A percentile compares a stretch with the other conserved stretches of the same genome.
Evolutionary conservation across 345 rosid genomes (phyloP).

Genomic region (Aurinia saxatilis): DNA sequence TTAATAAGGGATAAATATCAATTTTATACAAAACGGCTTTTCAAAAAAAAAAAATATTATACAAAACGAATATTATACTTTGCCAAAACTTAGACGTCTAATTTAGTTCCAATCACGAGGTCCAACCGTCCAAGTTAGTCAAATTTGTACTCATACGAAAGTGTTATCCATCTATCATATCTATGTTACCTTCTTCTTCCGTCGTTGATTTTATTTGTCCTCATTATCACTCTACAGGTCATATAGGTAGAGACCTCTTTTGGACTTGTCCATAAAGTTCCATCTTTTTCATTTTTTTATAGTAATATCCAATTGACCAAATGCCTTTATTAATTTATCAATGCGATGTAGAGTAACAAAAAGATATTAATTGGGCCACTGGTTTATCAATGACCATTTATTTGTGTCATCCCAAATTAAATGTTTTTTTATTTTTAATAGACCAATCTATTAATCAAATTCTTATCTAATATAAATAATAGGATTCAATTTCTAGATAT

Average conservation of each 20-base stretch:
- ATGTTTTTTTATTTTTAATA: too few relatives aligned
- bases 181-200: constrained; percentile 27
- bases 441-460: too few relatives aligned
- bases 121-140: constrained; percentile 23
- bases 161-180: neutral
- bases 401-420: too few relatives aligned
- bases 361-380: neutral
- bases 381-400: too few relatives aligned
- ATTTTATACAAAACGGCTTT: too few relatives aligned
- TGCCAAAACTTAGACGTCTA: neutral
- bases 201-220: constrained; percentile 23
- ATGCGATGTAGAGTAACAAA: neutral
- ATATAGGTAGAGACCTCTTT: constrained; percentile 9
- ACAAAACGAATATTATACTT: neutral
- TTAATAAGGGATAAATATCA: too few relatives aligned
- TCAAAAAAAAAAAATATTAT: too few relatives aligned
- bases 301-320: constrained; percentile 6
- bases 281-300: neutral
- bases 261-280: constrained; percentile 8
- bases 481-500: too few relatives aligned
- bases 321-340: neutral
- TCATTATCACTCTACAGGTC: constrained; percentile 11
- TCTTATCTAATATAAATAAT: too few relatives aligned
- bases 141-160: constrained; percentile 10
- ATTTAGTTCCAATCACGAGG: constrained; percentile 15